Evolutionary conservation across 257 asterid genomes (phyloP).

Genomic region (Nemophila menziesii): DNA sequence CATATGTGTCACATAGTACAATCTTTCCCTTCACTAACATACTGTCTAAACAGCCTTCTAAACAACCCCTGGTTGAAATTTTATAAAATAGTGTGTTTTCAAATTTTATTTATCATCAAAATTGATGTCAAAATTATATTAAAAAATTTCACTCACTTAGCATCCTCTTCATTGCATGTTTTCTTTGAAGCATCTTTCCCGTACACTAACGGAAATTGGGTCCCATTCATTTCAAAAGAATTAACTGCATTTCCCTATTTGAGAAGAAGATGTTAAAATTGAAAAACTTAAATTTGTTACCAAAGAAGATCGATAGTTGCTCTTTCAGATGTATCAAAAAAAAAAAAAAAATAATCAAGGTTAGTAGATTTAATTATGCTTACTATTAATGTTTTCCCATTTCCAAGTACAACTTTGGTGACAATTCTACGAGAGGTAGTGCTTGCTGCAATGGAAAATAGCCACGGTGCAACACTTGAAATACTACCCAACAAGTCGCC

Average conservation of each 20-base stretch:
- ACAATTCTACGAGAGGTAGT: slow-evolving; percentile 2
- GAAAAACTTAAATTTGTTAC: too few relatives aligned
- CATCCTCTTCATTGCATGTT: background rate
- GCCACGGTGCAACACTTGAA: slow-evolving; percentile 6
- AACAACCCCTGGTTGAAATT: background rate
- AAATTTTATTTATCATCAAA: background rate
- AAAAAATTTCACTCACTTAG: background rate
- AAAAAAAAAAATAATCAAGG: too few relatives aligned
- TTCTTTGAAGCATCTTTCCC: background rate
- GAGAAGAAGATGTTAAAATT: too few relatives aligned
- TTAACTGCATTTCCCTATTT: background rate
- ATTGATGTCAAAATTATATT: too few relatives aligned
- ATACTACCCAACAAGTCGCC: background rate
- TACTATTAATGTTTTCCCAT: background rate
- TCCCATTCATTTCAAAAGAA: background rate
- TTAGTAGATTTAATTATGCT: background rate
- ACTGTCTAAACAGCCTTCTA: too few relatives aligned
- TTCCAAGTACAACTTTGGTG: slow-evolving; percentile 4
- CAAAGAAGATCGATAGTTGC: too few relatives aligned
- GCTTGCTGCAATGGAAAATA: slow-evolving; percentile 7
- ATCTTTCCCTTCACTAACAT: slow-evolving; percentile 25
- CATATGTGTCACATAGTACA: slow-evolving; percentile 12
- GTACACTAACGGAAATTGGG: background rate
- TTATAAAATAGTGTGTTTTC: background rate
- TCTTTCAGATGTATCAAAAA: too few relatives aligned